Evolutionary conservation across 2,329 filamentous ascomycete species (phyloP).

Genomic region (Penicillium polonicum): DNA sequence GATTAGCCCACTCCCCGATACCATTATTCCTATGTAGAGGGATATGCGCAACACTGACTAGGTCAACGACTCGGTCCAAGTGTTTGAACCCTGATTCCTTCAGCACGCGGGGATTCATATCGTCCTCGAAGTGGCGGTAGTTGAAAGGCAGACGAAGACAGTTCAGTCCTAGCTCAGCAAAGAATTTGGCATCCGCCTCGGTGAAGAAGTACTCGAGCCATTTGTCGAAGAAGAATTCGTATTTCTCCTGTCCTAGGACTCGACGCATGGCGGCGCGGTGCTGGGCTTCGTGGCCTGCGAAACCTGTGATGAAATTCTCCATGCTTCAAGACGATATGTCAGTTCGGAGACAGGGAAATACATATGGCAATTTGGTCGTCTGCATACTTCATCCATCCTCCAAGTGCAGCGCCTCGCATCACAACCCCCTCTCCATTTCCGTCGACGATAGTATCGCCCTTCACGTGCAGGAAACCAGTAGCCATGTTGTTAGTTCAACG

Average conservation of each 20-base stretch:
- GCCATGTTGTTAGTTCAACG: conserved; percentile 25
- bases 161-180: conserved; percentile 56
- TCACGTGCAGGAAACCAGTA: conserved; percentile 42
- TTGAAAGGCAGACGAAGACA: conserved; percentile 62
- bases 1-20: background rate
- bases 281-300: conserved; percentile 57
- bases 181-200: conserved; percentile 58
- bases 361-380: background rate
- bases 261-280: conserved; percentile 55
- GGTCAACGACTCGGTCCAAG: conserved; percentile 48
- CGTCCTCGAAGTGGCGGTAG: conserved; percentile 54
- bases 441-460: conserved; percentile 49
- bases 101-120: conserved; percentile 48
- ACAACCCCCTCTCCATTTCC: conserved; percentile 47
- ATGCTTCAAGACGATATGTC: conserved; percentile 37
- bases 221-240: conserved; percentile 60
- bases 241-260: conserved; percentile 56
- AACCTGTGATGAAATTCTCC: conserved; percentile 66
- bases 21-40: too few relatives aligned
- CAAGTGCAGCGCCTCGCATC: conserved; percentile 50
- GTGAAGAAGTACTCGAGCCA: conserved; percentile 60
- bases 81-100: conserved; percentile 50
- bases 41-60: conserved; percentile 26
- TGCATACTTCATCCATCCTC: conserved; percentile 47
- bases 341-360: background rate